These are phyloP conservation scores for Aspergillus diversus DNA, from an alignment of 495 filamentous ascomycete species.

Conservation along the genomic window DNA sequence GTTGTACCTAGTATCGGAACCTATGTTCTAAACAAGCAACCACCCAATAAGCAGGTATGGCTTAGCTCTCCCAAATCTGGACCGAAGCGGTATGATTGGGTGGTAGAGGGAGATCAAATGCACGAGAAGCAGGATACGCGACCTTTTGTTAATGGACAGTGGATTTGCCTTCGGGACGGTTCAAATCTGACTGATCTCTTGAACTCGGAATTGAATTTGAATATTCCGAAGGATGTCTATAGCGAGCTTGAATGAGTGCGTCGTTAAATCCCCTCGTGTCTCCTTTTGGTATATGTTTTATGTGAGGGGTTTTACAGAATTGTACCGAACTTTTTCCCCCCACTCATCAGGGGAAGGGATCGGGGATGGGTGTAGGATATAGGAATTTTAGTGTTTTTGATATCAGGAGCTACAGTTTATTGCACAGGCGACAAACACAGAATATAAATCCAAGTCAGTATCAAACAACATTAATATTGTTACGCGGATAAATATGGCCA, in stretches of 20 bases:
- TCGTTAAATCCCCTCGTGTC: not conserved
- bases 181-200: slow-evolving; percentile 72
- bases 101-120: slow-evolving; percentile 68
- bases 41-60: slow-evolving; percentile 97
- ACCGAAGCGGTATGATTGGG: slow-evolving; percentile 91
- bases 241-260: slow-evolving; percentile 23
- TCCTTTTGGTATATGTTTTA: not conserved
- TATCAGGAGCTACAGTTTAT: too few relatives aligned
- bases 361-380: not conserved
- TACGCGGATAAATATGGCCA: too few relatives aligned
- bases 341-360: not conserved
- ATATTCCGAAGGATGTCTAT: slow-evolving; percentile 48
- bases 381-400: not conserved
- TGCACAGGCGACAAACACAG: too few relatives aligned
- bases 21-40: slow-evolving; percentile 97
- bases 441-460: too few relatives aligned
- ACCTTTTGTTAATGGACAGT: slow-evolving; percentile 55
- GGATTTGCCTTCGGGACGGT: slow-evolving; percentile 86
- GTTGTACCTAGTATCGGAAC: slow-evolving; percentile 66
- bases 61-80: slow-evolving; percentile 89
- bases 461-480: too few relatives aligned
- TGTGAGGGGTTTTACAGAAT: not conserved
- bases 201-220: slow-evolving; percentile 62
- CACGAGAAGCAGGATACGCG: slow-evolving; percentile 75
- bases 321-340: too few relatives aligned